A percentile compares a stretch with the other conserved stretches of the same genome.
phyloP scores from a whole-genome alignment of 108 stramenopile species.

The Nitzschia sp. region DNA sequence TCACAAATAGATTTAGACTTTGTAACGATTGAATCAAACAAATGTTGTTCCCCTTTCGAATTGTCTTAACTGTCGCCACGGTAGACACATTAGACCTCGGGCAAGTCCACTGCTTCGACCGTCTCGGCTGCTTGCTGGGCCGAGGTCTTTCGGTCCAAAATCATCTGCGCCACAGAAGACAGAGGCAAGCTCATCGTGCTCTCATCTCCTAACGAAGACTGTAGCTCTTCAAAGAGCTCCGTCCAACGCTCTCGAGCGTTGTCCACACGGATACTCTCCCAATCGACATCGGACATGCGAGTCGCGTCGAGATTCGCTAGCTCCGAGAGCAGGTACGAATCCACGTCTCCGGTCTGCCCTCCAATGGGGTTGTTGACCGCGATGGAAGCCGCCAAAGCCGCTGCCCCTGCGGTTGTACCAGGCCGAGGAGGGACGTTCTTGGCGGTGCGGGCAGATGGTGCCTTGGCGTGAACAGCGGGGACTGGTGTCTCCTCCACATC shows the following conservation, averaged over 20 bases:
- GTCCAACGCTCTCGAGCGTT: constrained; percentile 49
- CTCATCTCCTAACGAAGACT: constrained; percentile 27
- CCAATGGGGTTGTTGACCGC: not conserved
- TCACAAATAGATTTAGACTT: no score
- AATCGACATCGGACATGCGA: constrained; percentile 32
- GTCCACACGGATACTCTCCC: constrained; percentile 26
- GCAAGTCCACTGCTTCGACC: constrained; percentile 59
- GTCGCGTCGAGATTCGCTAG: not conserved
- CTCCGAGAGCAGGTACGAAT: constrained; percentile 31
- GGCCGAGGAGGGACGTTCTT: not conserved
- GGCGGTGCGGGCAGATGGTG: not conserved
- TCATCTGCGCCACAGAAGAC: constrained; percentile 35
- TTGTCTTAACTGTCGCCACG: not conserved
- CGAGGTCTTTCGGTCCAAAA: constrained; percentile 35
- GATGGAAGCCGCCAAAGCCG: not conserved
- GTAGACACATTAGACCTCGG: constrained; percentile 5
- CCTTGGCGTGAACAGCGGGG: not conserved
- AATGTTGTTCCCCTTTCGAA: not conserved
- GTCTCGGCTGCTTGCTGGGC: constrained; percentile 61
- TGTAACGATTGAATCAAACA: not conserved
- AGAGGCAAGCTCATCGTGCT: constrained; percentile 24
- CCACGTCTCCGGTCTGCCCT: constrained; percentile 14
- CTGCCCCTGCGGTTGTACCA: not conserved
- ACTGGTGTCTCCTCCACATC: not conserved
- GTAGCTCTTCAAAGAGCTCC: constrained; percentile 50